Conservation (phyloP, 306 rosid genomes). For the cucumber (Cucumis sativus) region DNA sequence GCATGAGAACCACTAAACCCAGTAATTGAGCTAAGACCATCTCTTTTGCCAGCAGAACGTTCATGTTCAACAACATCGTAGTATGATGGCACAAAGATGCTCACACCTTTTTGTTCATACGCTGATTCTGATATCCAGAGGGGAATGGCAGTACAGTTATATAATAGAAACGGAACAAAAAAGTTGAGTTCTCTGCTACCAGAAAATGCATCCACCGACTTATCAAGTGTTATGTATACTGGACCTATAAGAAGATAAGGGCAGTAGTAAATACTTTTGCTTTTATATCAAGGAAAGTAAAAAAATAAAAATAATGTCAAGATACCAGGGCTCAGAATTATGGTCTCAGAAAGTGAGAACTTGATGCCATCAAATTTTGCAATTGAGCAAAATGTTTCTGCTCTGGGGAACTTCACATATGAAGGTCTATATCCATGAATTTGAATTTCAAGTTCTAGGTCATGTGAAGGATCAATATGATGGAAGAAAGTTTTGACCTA, state of each 20-base stretch:
- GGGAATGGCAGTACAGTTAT: slow-evolving; percentile 79
- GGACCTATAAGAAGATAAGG: slow-evolving; percentile 40
- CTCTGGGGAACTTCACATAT: slow-evolving; percentile 60
- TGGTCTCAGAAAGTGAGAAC: slow-evolving; percentile 53
- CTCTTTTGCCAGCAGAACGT: slow-evolving; percentile 22
- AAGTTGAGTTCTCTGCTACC: slow-evolving; percentile 69
- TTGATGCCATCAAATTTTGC: slow-evolving; percentile 67
- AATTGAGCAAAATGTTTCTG: slow-evolving; percentile 56
- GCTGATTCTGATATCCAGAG: slow-evolving; percentile 42
- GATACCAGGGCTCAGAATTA: slow-evolving; percentile 40
- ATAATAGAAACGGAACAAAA: slow-evolving; percentile 71
- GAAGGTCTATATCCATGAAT: slow-evolving; percentile 54
- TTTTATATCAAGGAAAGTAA: neutral
- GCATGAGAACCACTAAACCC: slow-evolving; percentile 22
- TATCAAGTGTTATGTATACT: slow-evolving; percentile 60
- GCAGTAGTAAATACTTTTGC: slow-evolving; percentile 14
- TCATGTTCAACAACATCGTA: slow-evolving; percentile 33
- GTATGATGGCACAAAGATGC: slow-evolving; percentile 52
- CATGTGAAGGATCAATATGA: slow-evolving; percentile 89
- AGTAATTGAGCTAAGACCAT: slow-evolving; percentile 55
- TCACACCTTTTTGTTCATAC: slow-evolving; percentile 30
- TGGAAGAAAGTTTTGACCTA: slow-evolving; percentile 71
- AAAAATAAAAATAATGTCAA: slow-evolving; percentile 28
- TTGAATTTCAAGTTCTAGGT: slow-evolving; percentile 55
- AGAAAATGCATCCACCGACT: slow-evolving; percentile 69